Evolutionary conservation across 441 rosid species (phyloP), one percentile per base, ranked within the genome.

Genomic region (Gossypium laxum): DNA sequence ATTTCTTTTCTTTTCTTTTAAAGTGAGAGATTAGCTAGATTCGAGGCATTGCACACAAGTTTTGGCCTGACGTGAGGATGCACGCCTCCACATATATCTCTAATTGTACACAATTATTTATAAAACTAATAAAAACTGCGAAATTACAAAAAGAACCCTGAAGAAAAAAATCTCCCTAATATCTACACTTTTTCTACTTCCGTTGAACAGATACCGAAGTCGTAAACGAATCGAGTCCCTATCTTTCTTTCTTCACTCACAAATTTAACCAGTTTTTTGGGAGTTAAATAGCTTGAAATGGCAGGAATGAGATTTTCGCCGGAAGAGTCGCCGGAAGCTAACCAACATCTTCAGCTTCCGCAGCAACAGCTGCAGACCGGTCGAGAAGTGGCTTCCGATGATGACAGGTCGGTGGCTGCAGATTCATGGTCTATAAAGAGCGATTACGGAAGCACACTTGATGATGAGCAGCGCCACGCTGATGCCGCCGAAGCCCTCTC

Each of bases 381-480:
- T 5, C 54, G 70, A 14, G 96, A 90, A 76, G 85, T 83, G 75
- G 81, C 87, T 32, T 90, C 97, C 18, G 94, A 93, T 74, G 98
- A 93, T 78, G 98, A 93, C 74, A 87, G 96, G 64, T 93, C 97
- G 14, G 85, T 93, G 1, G 98, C 98, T 47, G 98, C 98, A 5
- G 98, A 93, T 81, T 93, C 98, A 7, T 93, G 98, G 97, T 93
- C 98, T 15, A 90, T 91, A 67, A 93, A 89, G 83, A 91, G 97
- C 76, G 97, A 93, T 73, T 93, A 91, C 56, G 97, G 97, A 61
- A 91, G 98, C 83, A 89, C 97, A 47, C 92, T 93, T 70, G 97
- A 93, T 60, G 98, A 93, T 76, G 97, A 91, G 70, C 97, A 93
- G 83, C 98, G 96, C 57, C 96, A 93, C 80, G 93, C 88, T 3